Evolutionary conservation across 2,329 filamentous ascomycete species (phyloP).

Genomic region (Exutisphaerella laricina): DNA sequence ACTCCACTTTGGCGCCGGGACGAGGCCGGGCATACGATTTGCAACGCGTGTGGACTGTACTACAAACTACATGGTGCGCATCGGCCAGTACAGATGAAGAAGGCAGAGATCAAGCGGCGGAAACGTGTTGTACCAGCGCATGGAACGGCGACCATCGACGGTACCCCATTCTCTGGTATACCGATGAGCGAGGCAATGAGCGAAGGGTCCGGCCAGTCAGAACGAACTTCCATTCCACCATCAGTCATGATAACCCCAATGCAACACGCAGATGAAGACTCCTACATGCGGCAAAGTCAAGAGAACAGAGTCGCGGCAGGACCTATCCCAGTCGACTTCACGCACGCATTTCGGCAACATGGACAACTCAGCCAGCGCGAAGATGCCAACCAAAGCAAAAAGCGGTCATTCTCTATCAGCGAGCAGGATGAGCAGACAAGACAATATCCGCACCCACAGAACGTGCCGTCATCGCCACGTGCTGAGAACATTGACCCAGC

Average conservation of each 20-base stretch:
- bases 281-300: slow-evolving; percentile 18
- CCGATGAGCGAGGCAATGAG: slow-evolving; percentile 25
- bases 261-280: slow-evolving; percentile 6
- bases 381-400: slow-evolving; percentile 41
- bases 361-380: slow-evolving; percentile 19
- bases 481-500: slow-evolving; percentile 32
- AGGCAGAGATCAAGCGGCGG: slow-evolving; percentile 89
- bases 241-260: slow-evolving; percentile 33
- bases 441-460: slow-evolving; percentile 21
- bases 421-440: slow-evolving; percentile 11
- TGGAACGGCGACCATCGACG: slow-evolving; percentile 35
- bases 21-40: slow-evolving; percentile 92
- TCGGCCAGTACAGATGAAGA: slow-evolving; percentile 97
- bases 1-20: slow-evolving; percentile 94
- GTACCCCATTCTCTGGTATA: slow-evolving; percentile 7
- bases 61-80: slow-evolving; percentile 94
- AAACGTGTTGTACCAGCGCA: slow-evolving; percentile 85
- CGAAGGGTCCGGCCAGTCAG: slow-evolving; percentile 15
- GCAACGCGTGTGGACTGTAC: slow-evolving; percentile 95
- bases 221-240: slow-evolving; percentile 49
- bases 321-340: slow-evolving; percentile 36
- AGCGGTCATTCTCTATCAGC: slow-evolving; percentile 59
- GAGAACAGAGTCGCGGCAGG: slow-evolving; percentile 11
- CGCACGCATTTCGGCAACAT: slow-evolving; percentile 29
- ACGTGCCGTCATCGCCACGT: slow-evolving; percentile 14